Percentiles rank a stretch among this genome's conserved stretches.
Conservation (phyloP, 2,329 filamentous ascomycete genomes). For the Rutstroemia sp. region DNA sequence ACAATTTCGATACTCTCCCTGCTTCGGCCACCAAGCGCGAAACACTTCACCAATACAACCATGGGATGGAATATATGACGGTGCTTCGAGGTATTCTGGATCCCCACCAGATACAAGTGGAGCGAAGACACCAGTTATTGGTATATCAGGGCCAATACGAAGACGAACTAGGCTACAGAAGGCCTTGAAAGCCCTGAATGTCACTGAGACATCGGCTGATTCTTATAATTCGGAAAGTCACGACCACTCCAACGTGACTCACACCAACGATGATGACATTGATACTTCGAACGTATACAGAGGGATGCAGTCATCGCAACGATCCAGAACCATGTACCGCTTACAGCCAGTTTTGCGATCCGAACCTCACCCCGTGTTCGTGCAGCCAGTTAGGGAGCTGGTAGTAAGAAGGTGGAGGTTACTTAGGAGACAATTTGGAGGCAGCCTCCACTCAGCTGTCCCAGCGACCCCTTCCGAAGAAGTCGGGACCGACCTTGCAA, state of each 20-base stretch:
- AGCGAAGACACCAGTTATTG: conserved; percentile 8
- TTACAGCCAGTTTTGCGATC: conserved; percentile 22
- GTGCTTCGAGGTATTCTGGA: conserved; percentile 9
- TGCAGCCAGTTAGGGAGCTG: conserved; percentile 27
- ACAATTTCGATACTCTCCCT: conserved; percentile 27
- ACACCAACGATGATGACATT: background rate
- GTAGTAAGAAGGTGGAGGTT: conserved; percentile 26
- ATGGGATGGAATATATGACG: conserved; percentile 20
- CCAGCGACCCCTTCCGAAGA: conserved; percentile 14
- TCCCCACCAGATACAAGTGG: conserved; percentile 4
- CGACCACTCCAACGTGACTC: background rate
- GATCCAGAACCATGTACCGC: conserved; percentile 13
- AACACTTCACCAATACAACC: conserved; percentile 24
- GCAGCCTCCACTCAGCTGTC: conserved; percentile 17
- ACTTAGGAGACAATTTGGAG: conserved; percentile 22
- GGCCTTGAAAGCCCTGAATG: conserved; percentile 8
- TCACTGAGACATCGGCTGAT: conserved; percentile 13
- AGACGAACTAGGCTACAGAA: conserved; percentile 6
- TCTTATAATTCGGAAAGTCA: conserved; percentile 5
- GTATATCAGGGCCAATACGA: background rate
- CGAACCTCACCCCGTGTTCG: conserved; percentile 25
- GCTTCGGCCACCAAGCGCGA: conserved; percentile 27
- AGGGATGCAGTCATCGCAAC: background rate
- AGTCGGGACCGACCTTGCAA: conserved; percentile 1
- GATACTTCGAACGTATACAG: conserved; percentile 2